phyloP scores from a whole-genome alignment of 1,139 yeast species.

The Pichia sp. region DNA sequence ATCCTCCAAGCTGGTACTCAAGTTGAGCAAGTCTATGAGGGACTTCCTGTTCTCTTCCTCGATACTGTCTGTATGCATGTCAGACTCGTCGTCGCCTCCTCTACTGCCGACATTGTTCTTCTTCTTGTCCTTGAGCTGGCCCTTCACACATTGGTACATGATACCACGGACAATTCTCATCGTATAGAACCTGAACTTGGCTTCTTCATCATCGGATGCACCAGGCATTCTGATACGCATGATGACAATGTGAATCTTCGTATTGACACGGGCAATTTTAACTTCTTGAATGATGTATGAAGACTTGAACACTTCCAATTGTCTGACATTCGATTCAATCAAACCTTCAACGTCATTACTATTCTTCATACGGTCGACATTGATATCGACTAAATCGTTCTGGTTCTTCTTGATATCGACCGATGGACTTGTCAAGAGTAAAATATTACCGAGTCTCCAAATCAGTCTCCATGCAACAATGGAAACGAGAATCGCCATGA shows the following conservation, averaged over 20 bases:
- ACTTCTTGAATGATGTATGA: slow-evolving; percentile 48
- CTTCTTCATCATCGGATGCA: slow-evolving; percentile 69
- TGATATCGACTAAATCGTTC: not conserved
- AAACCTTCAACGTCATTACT: slow-evolving; percentile 35
- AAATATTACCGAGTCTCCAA: slow-evolving; percentile 48
- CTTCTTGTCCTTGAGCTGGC: slow-evolving; percentile 4
- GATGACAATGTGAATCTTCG: slow-evolving; percentile 56
- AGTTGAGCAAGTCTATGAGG: slow-evolving; percentile 36
- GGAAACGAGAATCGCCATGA: slow-evolving; percentile 49
- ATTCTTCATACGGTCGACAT: not conserved
- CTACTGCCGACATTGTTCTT: no score
- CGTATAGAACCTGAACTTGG: slow-evolving; percentile 52
- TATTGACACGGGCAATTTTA: slow-evolving; percentile 60
- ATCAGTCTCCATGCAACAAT: slow-evolving; percentile 56
- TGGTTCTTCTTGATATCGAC: not conserved
- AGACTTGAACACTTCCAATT: slow-evolving; percentile 49
- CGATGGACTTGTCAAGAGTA: slow-evolving; percentile 53
- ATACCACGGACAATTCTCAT: slow-evolving; percentile 43
- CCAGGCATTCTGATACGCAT: slow-evolving; percentile 58
- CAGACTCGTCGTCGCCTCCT: not conserved
- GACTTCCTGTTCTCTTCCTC: slow-evolving; percentile 17
- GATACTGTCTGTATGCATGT: not conserved
- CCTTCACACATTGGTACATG: slow-evolving; percentile 23
- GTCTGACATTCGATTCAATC: slow-evolving; percentile 40
- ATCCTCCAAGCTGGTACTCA: slow-evolving; percentile 23